Conservation (phyloP, 192 early-diverging fungal genomes). For the Podila clonocystis region DNA sequence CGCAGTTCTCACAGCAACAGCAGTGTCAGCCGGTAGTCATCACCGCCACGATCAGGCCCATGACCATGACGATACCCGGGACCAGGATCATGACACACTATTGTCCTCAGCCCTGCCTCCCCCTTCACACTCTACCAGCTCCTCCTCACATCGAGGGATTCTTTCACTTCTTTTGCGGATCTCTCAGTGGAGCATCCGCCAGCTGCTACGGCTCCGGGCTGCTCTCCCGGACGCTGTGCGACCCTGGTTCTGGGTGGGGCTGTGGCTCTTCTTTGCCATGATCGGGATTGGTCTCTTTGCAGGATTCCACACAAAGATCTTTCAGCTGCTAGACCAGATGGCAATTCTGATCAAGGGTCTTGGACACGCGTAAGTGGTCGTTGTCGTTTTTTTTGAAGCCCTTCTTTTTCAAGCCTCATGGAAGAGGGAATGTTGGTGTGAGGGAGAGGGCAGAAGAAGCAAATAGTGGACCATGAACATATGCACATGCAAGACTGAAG, state of each 20-base stretch:
- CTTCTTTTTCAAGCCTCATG: neutral
- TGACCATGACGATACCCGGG: too few relatives aligned
- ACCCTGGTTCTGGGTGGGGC: conserved; percentile 49
- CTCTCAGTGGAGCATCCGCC: conserved; percentile 16
- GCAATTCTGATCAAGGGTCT: conserved; percentile 37
- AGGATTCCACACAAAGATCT: conserved; percentile 39
- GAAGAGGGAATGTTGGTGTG: neutral
- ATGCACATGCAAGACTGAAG: too few relatives aligned
- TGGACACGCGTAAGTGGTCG: conserved; percentile 40
- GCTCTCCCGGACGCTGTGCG: conserved; percentile 18
- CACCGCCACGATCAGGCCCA: too few relatives aligned
- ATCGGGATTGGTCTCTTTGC: conserved; percentile 28
- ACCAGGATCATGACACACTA: too few relatives aligned
- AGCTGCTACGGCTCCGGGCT: conserved; percentile 23
- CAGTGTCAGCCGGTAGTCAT: too few relatives aligned
- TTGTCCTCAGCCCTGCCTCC: neutral
- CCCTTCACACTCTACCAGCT: conserved; percentile 6
- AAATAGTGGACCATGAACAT: too few relatives aligned
- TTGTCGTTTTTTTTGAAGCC: neutral
- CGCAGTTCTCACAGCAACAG: too few relatives aligned
- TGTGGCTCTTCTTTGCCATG: conserved; percentile 19
- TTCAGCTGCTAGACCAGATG: conserved; percentile 32
- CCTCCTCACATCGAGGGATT: conserved; percentile 5
- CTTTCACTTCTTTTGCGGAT: conserved; percentile 21
- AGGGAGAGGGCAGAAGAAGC: too few relatives aligned